A percentile compares a stretch with the other conserved stretches of the same genome.
These are phyloP conservation scores for Carallia brachiata DNA, from an alignment of 345 rosid genomes.

Conservation along the genomic window DNA sequence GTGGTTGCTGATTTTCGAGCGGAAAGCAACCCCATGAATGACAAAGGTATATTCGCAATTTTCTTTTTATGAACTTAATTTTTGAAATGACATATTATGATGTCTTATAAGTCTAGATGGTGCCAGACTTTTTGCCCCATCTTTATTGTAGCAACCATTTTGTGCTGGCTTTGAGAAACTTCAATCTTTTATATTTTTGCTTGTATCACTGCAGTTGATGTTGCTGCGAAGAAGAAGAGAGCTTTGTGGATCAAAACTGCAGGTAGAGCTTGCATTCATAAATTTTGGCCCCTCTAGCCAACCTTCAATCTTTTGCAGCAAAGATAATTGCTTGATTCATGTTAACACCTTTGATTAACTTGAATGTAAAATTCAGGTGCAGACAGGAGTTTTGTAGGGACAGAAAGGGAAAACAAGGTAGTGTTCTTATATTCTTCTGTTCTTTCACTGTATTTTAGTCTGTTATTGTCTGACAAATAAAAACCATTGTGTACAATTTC, in stretches of 20 bases:
- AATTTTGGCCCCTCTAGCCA: neutral
- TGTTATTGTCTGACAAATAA: neutral
- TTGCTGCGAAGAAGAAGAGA: constrained; percentile 24
- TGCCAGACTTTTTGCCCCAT: too few relatives aligned
- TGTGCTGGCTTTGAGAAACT: neutral
- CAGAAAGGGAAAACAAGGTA: constrained; percentile 42
- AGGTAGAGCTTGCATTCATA: constrained; percentile 25
- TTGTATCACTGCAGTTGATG: constrained; percentile 30
- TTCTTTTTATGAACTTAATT: neutral
- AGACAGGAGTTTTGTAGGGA: constrained; percentile 25
- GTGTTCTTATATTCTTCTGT: constrained; percentile 9
- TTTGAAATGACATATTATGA: neutral
- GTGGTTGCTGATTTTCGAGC: constrained; percentile 37
- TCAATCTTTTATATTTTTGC: constrained; percentile 7
- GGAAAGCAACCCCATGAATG: constrained; percentile 36
- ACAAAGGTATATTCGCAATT: constrained; percentile 34
- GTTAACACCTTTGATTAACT: neutral
- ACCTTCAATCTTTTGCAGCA: constrained; percentile 1
- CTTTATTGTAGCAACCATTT: too few relatives aligned
- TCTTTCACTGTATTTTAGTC: neutral
- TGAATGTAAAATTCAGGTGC: constrained; percentile 25
- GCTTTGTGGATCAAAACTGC: constrained; percentile 23
- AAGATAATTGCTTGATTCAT: neutral
- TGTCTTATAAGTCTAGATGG: too few relatives aligned
- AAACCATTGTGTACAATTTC: constrained; percentile 14